Evolutionary conservation across 352 stramenopile species (phyloP).

Genomic region (Peronospora belbahrii): DNA sequence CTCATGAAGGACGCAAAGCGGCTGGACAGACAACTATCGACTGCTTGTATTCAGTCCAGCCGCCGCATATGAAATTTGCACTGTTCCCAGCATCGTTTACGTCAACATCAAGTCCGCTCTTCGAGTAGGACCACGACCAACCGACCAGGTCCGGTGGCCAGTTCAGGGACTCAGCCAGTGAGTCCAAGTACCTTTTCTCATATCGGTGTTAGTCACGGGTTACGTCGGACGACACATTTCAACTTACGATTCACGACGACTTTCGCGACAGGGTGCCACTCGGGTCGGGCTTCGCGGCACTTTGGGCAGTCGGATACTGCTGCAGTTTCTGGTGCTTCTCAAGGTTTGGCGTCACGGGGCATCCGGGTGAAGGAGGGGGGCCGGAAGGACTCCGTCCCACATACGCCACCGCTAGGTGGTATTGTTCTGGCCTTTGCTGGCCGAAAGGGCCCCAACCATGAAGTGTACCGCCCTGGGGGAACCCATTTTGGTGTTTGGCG

Average conservation of each 20-base stretch:
- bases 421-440: neutral
- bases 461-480: neutral
- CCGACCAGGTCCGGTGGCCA: no score
- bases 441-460: neutral
- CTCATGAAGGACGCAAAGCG: conserved; percentile 2
- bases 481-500: no score
- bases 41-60: conserved; percentile 1
- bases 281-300: no score
- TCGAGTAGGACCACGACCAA: no score
- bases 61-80: conserved; percentile 7
- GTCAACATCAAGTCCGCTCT: conserved; percentile 1
- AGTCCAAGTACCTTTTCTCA: no score
- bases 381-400: conserved; percentile 5
- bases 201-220: no score
- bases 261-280: neutral
- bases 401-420: neutral
- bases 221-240: no score
- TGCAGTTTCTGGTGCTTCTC: no score
- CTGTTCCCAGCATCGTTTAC: neutral
- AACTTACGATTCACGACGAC: no score
- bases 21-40: conserved; percentile 1
- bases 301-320: no score
- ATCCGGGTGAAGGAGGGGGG: conserved; percentile 6
- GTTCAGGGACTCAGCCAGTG: no score
- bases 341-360: no score